Evolutionary conservation across 768 basidiomycete species (phyloP), one percentile per base, ranked within the genome.

Genomic region (Panus rudis): DNA sequence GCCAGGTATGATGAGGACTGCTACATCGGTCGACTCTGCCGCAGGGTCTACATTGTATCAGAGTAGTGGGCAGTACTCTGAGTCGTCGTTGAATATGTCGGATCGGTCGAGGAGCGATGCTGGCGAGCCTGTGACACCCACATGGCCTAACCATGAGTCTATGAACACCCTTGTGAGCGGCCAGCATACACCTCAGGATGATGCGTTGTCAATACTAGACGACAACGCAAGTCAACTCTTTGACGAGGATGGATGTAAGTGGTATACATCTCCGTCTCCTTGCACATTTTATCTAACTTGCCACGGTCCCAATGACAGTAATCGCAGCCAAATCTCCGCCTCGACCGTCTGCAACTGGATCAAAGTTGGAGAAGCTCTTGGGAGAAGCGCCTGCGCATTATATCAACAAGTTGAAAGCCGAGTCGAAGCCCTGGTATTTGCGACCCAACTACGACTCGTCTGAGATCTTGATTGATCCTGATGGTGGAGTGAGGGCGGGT

Each of bases 401-500:
- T 49, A 61, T 74, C 25, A 66, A 62, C 44, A 63, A 64, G 45
- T 50, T 67, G 35, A 63, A 63, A 22, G 66, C 70, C 2, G 66
- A 67, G 32, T 46, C 65, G 38, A 70, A 70, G 55, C 88, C 94
- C 2, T 90, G 86, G 88, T 97, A 88, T 63, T 72, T 99, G 37
- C 79, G 78, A 5, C 78, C 85, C 11, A 86, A 87, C 52, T 90
- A 89, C 60, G 75, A 71, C 43, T 78, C 80, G 32, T 72, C 73
- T 7, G 92, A 97, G 46, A 85, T 98, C 50, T 63, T 86, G 37
- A 83, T 94, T 52, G 88, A 92, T 51, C 75, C 83, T 6, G 90
- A 96, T 56, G 82, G 84, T 20, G 72, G 76, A 35, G 82, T 98
- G 42, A 77, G 84, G 32, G 96, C 86, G 22, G 96, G 92, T 3